Evolutionary conservation across 2,329 filamentous ascomycete genomes (phyloP).

Genomic region (Xylaria sp.): DNA sequence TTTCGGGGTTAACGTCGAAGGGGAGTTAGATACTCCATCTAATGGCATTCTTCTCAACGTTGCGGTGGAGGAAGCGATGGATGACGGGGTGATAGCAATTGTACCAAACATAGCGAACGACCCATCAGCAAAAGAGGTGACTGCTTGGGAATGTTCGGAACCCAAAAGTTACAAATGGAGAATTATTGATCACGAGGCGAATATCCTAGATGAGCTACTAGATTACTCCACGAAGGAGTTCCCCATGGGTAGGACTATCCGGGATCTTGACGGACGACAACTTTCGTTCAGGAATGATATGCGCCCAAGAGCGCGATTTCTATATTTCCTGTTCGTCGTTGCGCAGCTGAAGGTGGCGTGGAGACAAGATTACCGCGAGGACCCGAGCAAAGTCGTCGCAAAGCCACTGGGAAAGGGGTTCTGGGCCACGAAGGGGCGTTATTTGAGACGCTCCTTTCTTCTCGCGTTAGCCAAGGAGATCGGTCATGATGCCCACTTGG

Average conservation of each 20-base stretch:
- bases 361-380: constrained; percentile 1
- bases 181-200: constrained; percentile 2
- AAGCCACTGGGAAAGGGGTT: constrained; percentile 1
- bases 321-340: constrained; percentile 7
- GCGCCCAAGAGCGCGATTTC: constrained; percentile 3
- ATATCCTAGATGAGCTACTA: neutral
- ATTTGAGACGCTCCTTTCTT: constrained; percentile 10
- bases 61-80: neutral
- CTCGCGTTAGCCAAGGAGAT: constrained; percentile 11
- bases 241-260: neutral
- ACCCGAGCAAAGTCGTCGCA: neutral
- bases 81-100: constrained; percentile 5
- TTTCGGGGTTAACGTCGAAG: neutral
- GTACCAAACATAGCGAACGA: constrained; percentile 3
- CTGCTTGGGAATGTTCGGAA: constrained; percentile 1
- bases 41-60: constrained; percentile 2
- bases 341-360: constrained; percentile 4
- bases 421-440: constrained; percentile 7
- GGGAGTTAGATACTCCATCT: neutral
- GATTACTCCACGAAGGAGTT: neutral
- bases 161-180: constrained; percentile 6
- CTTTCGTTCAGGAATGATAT: constrained; percentile 9
- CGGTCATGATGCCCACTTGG: constrained; percentile 2
- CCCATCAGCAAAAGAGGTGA: constrained; percentile 4
- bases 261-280: neutral